Evolutionary conservation across 1,284 basidiomycete genomes (phyloP).

Genomic region (Uromyces viciae-fabae): DNA sequence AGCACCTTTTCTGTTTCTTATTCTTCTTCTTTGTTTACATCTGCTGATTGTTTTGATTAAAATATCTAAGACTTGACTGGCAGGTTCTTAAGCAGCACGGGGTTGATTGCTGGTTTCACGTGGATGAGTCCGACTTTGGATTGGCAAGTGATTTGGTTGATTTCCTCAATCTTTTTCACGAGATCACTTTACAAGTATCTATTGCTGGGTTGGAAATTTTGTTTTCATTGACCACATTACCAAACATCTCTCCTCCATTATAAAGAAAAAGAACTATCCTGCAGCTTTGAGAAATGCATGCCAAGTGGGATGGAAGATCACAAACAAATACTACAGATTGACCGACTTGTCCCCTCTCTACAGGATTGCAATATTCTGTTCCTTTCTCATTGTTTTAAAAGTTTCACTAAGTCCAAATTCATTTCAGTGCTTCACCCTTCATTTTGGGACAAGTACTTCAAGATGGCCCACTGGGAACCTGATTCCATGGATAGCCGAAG

Average conservation of each 20-base stretch:
- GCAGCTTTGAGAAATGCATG: background rate
- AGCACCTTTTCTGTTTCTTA: background rate
- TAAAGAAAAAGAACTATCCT: background rate
- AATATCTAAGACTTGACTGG: slow-evolving; percentile 9
- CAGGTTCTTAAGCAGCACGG: background rate
- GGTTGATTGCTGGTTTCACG: background rate
- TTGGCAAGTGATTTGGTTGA: background rate
- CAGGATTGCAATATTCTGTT: background rate
- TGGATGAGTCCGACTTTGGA: background rate
- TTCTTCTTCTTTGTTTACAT: background rate
- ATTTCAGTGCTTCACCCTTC: background rate
- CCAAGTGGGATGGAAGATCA: background rate
- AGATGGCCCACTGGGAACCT: background rate
- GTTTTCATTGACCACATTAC: slow-evolving; percentile 5
- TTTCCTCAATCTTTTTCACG: background rate
- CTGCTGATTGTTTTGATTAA: background rate
- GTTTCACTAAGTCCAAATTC: background rate
- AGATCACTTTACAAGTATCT: background rate
- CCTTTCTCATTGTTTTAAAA: background rate
- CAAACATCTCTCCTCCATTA: background rate
- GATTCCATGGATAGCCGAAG: slow-evolving; percentile 5
- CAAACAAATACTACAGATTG: background rate
- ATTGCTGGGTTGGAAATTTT: background rate
- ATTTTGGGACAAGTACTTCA: slow-evolving; percentile 4
- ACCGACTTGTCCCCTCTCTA: background rate